Conservation (phyloP, 768 basidiomycete species). For the Kwoniella europaea region DNA sequence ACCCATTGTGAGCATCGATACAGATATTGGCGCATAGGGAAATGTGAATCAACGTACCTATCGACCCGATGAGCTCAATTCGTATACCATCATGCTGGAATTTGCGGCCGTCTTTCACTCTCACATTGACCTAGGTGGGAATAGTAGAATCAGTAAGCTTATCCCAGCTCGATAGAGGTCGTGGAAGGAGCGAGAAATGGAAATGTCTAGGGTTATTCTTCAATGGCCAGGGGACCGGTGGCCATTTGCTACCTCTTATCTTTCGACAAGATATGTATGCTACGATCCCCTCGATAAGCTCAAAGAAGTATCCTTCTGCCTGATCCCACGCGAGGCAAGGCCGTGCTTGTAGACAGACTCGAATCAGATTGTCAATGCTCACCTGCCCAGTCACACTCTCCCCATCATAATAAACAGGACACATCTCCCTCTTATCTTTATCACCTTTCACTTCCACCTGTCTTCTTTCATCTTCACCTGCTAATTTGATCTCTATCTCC, state of each 20-base stretch:
- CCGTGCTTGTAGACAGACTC: neutral
- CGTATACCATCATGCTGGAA: constrained; percentile 94
- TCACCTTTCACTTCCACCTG: constrained; percentile 87
- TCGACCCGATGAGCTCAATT: constrained; percentile 94
- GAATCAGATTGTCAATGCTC: constrained; percentile 19
- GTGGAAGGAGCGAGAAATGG: too few species aligned
- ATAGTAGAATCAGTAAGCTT: too few species aligned
- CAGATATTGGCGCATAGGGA: neutral
- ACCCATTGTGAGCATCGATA: neutral
- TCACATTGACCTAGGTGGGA: constrained; percentile 71
- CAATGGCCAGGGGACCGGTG: too few species aligned
- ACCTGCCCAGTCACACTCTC: constrained; percentile 90
- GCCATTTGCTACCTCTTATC: too few species aligned
- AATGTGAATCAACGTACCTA: constrained; percentile 65
- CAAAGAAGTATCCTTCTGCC: too few species aligned
- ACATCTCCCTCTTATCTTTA: constrained; percentile 79
- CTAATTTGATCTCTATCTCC: constrained; percentile 86
- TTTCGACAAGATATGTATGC: too few species aligned
- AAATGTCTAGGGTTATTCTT: too few species aligned
- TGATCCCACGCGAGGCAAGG: too few species aligned
- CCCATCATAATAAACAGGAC: constrained; percentile 94
- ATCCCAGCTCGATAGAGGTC: too few species aligned
- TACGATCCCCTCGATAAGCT: too few species aligned
- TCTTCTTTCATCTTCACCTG: constrained; percentile 83
- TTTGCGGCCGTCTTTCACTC: constrained; percentile 93